Conservation (phyloP, 805 yeast species). For the Candida suzukii region DNA sequence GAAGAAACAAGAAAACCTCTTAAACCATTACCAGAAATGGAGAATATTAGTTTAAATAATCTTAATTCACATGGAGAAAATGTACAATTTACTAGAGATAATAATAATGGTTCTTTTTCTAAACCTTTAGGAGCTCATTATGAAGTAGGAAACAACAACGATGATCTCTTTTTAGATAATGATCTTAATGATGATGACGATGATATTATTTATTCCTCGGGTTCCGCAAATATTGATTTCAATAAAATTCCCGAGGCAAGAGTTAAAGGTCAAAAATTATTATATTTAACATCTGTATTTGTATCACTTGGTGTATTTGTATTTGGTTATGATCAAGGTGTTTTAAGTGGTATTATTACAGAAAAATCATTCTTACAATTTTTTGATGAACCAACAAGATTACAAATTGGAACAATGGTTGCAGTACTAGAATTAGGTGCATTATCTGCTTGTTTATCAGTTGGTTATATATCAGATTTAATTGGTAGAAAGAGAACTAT, state of each 20-base stretch:
- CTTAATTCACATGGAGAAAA: constrained; percentile 1
- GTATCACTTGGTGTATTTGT: constrained; percentile 35
- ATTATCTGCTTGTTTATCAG: constrained; percentile 60
- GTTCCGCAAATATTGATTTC: constrained; percentile 13
- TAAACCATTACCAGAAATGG: neutral
- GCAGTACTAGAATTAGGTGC: constrained; percentile 85
- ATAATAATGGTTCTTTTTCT: neutral
- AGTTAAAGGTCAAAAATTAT: constrained; percentile 14
- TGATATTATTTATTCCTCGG: neutral
- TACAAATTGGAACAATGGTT: constrained; percentile 74
- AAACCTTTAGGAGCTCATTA: neutral
- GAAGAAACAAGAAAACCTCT: neutral
- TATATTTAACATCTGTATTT: constrained; percentile 20
- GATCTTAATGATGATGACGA: constrained; percentile 8
- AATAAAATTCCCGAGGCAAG: constrained; percentile 8
- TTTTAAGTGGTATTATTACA: constrained; percentile 77
- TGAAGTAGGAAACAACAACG: neutral
- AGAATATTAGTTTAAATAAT: too few relatives aligned
- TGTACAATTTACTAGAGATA: neutral
- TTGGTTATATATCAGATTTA: constrained; percentile 67
- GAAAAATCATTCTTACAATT: constrained; percentile 59
- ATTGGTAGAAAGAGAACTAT: constrained; percentile 78
- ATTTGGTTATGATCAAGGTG: constrained; percentile 69
- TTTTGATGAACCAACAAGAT: constrained; percentile 63
- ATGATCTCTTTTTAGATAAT: neutral